Evolutionary conservation across 1,284 basidiomycete species (phyloP).

Genomic region (Puccinia triticina): DNA sequence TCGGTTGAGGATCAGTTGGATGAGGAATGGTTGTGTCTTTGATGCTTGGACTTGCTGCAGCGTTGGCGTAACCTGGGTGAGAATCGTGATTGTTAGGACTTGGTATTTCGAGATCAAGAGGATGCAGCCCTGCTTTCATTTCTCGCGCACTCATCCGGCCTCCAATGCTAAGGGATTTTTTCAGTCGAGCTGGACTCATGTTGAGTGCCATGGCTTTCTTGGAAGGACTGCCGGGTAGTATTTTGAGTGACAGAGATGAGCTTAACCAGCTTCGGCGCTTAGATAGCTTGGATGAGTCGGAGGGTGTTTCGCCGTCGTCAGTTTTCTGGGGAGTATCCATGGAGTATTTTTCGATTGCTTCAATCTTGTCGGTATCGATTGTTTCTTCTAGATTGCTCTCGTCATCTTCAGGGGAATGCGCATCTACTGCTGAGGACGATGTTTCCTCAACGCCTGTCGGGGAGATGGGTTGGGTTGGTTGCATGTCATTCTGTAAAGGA

Average conservation of each 20-base stretch:
- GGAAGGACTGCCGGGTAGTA: neutral
- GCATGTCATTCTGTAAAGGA: neutral
- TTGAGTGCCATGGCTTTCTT: neutral
- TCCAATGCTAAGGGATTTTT: neutral
- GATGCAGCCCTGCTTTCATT: neutral
- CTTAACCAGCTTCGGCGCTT: constrained; percentile 25
- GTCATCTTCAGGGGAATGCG: neutral
- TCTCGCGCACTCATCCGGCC: neutral
- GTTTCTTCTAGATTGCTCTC: neutral
- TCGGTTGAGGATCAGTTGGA: neutral
- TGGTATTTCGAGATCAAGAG: neutral
- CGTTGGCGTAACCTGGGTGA: neutral
- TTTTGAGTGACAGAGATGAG: constrained; percentile 16
- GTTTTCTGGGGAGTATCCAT: neutral
- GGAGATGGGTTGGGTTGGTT: neutral
- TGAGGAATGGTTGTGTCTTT: neutral
- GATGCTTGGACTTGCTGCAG: neutral
- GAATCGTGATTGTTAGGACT: neutral
- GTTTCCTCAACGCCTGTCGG: neutral
- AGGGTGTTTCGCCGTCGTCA: neutral
- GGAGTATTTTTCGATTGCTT: neutral
- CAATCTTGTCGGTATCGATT: neutral
- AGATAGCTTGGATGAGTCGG: neutral
- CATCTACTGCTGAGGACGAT: neutral
- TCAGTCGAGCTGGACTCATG: constrained; percentile 14